Percentiles rank a stretch among this genome's conserved stretches.
These are phyloP conservation scores for Nematocida major DNA, from an alignment of 371 early-diverging fungal genomes.

Conservation along the genomic window DNA sequence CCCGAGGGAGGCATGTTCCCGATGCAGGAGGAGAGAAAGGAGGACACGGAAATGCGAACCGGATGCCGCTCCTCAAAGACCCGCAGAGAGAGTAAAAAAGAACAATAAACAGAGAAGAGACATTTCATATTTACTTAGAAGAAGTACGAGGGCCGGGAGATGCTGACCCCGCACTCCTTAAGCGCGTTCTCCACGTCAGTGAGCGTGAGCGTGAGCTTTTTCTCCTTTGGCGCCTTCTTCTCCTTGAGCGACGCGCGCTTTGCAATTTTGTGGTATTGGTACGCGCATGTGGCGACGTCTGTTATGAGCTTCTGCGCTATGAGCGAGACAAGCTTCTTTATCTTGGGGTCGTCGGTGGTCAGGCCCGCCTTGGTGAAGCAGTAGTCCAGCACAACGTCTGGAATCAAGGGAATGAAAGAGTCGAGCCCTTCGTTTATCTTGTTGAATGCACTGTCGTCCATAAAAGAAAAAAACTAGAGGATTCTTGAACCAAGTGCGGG, in stretches of 20 bases:
- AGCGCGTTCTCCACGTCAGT: constrained; percentile 65
- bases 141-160: constrained; percentile 63
- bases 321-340: constrained; percentile 63
- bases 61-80: constrained; percentile 52
- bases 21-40: constrained; percentile 38
- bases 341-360: constrained; percentile 68
- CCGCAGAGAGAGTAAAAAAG: constrained; percentile 3
- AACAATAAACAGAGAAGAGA: neutral
- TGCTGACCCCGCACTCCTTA: constrained; percentile 63
- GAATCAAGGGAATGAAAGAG: constrained; percentile 67
- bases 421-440: constrained; percentile 62
- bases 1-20: constrained; percentile 14
- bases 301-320: constrained; percentile 65
- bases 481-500: constrained; percentile 34
- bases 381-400: constrained; percentile 88
- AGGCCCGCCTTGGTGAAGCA: constrained; percentile 83
- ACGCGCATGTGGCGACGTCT: constrained; percentile 61
- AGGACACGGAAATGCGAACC: constrained; percentile 51
- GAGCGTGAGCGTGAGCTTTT: constrained; percentile 63
- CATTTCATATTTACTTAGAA: constrained; percentile 40
- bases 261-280: constrained; percentile 65
- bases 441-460: constrained; percentile 62
- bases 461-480: constrained; percentile 45
- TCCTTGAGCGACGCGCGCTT: constrained; percentile 65
- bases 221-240: constrained; percentile 64